A percentile compares a stretch with the other conserved stretches of the same genome.
Conservation (phyloP, 257 asterid species). For the Hygrophila difformis region DNA sequence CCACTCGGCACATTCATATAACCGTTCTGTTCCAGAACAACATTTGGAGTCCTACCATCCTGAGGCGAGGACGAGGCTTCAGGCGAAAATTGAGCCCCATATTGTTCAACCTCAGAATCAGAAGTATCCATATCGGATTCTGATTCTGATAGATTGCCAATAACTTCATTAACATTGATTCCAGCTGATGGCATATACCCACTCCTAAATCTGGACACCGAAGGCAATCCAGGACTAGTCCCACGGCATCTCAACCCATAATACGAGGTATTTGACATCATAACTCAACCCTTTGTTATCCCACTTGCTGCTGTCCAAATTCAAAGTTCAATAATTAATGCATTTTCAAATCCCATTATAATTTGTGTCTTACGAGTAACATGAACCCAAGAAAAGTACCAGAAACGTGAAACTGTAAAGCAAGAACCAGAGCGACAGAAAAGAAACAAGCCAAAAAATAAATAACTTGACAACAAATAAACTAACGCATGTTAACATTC, state of each 20-base stretch:
- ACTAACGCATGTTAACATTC: too few relatives aligned
- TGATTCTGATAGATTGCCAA: slow-evolving; percentile 32
- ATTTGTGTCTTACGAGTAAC: too few relatives aligned
- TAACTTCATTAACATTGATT: slow-evolving; percentile 21
- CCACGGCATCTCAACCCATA: slow-evolving; percentile 17
- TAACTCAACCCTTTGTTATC: too few relatives aligned
- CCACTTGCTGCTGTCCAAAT: too few relatives aligned
- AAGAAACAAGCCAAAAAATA: too few relatives aligned
- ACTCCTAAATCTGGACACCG: slow-evolving; percentile 42
- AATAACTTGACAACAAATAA: too few relatives aligned
- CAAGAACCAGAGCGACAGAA: too few relatives aligned
- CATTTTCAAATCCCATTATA: too few relatives aligned
- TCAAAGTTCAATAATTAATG: too few relatives aligned
- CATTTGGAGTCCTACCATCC: slow-evolving; percentile 54
- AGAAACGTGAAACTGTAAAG: too few relatives aligned
- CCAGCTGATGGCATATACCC: slow-evolving; percentile 65
- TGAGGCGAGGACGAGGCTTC: slow-evolving; percentile 88
- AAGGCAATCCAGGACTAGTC: slow-evolving; percentile 39
- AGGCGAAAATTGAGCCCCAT: slow-evolving; percentile 45
- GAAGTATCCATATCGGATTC: slow-evolving; percentile 67
- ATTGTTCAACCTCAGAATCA: slow-evolving; percentile 59
- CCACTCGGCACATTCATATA: slow-evolving; percentile 15
- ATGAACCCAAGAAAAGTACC: too few relatives aligned
- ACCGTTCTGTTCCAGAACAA: slow-evolving; percentile 14
- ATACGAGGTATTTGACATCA: too few relatives aligned